Evolutionary conservation across 169 alveolate genomes (phyloP).

Genomic region (Cryptosporidium sp.): DNA sequence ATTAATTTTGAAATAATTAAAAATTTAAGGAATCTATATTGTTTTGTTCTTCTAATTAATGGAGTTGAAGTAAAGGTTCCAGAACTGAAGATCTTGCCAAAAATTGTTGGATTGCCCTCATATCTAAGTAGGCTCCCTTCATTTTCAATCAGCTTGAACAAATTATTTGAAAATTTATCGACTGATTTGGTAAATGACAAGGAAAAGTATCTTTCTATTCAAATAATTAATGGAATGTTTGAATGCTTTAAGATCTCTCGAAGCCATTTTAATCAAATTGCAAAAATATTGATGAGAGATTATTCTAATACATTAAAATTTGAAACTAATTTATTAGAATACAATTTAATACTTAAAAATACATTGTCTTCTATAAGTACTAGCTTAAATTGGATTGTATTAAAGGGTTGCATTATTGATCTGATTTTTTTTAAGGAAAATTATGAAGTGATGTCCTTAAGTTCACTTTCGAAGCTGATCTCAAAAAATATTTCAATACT

Average conservation of each 20-base stretch:
- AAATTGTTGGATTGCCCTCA: conserved; percentile 19
- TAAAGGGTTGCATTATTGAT: conserved; percentile 3
- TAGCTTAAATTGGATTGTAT: conserved; percentile 31
- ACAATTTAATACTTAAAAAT: not conserved
- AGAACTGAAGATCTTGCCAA: conserved; percentile 45
- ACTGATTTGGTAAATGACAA: not conserved
- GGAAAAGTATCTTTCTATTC: not conserved
- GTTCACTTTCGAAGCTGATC: not conserved
- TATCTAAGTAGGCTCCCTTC: conserved; percentile 48
- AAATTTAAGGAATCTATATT: conserved; percentile 7
- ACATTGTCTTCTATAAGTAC: not conserved
- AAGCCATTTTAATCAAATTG: not conserved
- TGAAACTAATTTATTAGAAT: not conserved
- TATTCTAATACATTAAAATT: not conserved
- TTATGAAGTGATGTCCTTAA: not conserved
- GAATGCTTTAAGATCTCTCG: not conserved
- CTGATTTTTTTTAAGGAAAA: conserved; percentile 6
- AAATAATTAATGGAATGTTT: conserved; percentile 4
- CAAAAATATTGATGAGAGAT: not conserved
- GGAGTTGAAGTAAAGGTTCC: not conserved
- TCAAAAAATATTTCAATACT: not conserved
- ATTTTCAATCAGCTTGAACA: not conserved
- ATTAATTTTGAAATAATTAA: conserved; percentile 5
- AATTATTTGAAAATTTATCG: not conserved
- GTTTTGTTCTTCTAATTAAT: not conserved